A percentile compares a stretch with the other conserved stretches of the same genome.
These are phyloP conservation scores for Blastobotrys aristatus DNA, from an alignment of 1,139 yeast species.

Conservation along the genomic window DNA sequence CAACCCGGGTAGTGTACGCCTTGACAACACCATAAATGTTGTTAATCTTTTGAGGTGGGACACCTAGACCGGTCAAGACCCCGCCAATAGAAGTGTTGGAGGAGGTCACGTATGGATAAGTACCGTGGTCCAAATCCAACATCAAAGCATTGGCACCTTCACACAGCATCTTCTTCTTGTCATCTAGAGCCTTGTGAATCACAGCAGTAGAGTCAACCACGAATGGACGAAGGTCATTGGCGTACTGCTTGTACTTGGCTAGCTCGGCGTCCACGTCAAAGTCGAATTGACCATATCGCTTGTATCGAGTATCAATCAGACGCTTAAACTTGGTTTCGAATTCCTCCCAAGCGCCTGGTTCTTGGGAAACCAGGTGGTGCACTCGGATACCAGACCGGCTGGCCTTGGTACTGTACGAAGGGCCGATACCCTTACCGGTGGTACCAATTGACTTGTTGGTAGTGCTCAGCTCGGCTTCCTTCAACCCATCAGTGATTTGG, in stretches of 20 bases:
- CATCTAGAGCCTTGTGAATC: conserved; percentile 76
- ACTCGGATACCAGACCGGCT: conserved; percentile 95
- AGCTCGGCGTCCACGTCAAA: conserved; percentile 81
- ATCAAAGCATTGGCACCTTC: conserved; percentile 99
- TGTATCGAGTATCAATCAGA: conserved; percentile 70
- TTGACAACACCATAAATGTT: conserved; percentile 93
- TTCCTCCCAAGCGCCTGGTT: conserved; percentile 90
- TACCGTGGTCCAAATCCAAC: conserved; percentile 97
- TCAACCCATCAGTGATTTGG: conserved; percentile 90
- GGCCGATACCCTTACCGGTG: conserved; percentile 99
- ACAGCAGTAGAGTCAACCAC: conserved; percentile 90
- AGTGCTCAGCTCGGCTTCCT: conserved; percentile 84
- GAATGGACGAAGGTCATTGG: conserved; percentile 74
- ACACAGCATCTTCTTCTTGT: conserved; percentile 79
- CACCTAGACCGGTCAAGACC: conserved; percentile 92
- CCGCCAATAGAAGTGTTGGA: conserved; percentile 97
- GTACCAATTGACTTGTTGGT: conserved; percentile 94
- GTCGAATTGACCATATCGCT: conserved; percentile 90
- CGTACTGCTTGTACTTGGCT: conserved; percentile 66
- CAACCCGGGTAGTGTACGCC: conserved; percentile 98
- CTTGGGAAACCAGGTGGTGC: conserved; percentile 88
- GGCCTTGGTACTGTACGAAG: conserved; percentile 95
- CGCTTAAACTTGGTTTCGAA: conserved; percentile 75
- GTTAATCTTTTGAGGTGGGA: conserved; percentile 78
- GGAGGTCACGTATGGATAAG: conserved; percentile 96